Evolutionary conservation across 2,329 filamentous ascomycete species (phyloP).

Genomic region (Talaromyces piceae): DNA sequence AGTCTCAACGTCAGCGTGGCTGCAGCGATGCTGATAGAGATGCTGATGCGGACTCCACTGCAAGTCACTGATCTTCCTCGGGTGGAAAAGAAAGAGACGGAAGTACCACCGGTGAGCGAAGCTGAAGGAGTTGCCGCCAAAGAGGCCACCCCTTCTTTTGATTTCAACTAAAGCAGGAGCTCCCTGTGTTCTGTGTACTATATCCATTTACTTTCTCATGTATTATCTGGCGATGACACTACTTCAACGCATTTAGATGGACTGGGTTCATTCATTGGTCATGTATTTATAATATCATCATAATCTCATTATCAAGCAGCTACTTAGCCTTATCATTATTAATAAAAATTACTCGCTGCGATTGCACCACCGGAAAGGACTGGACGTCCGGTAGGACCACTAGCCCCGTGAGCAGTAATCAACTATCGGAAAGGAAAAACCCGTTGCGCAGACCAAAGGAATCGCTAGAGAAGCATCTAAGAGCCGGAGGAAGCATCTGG

Average conservation of each 20-base stretch:
- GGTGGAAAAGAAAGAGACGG: background rate
- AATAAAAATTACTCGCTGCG: background rate
- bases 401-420: background rate
- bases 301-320: background rate
- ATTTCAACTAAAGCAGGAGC: conserved; percentile 5
- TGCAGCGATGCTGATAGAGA: conserved; percentile 58
- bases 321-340: background rate
- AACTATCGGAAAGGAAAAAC: background rate
- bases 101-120: background rate
- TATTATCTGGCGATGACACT: too few species aligned
- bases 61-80: conserved; percentile 4
- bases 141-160: conserved; percentile 6
- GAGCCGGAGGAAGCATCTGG: conserved; percentile 5
- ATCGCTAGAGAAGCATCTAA: background rate
- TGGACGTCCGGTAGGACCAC: too few species aligned
- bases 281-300: conserved; percentile 1
- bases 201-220: background rate
- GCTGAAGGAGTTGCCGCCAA: conserved; percentile 14
- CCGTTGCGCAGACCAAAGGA: background rate
- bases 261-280: too few species aligned
- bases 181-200: conserved; percentile 7
- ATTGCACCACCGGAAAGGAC: too few species aligned
- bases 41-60: conserved; percentile 30
- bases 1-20: conserved; percentile 93
- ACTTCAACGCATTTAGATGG: too few species aligned